Conservation (phyloP, 129 eudicot species). For the Flaveria trinervia region DNA sequence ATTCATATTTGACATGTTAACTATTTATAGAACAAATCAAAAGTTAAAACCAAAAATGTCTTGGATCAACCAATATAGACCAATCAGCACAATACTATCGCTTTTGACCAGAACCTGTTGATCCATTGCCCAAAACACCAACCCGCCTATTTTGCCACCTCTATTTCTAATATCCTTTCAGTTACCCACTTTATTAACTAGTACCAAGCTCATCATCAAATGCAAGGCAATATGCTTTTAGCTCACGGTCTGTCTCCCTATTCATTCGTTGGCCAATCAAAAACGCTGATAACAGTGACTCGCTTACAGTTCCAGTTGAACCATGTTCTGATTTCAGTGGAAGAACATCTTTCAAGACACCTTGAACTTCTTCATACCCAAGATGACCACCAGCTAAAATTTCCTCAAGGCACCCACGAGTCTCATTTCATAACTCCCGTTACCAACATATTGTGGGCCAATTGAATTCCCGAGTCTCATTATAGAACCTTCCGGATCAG, state of each 20-base stretch:
- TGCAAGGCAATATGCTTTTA: slow-evolving; percentile 96
- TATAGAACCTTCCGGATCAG: slow-evolving; percentile 97
- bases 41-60: background rate
- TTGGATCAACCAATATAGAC: background rate
- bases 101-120: background rate
- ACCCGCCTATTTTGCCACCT: slow-evolving; percentile 11
- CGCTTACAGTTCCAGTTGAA: slow-evolving; percentile 51
- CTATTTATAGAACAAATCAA: background rate
- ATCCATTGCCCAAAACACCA: slow-evolving; percentile 7
- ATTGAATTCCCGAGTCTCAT: slow-evolving; percentile 84
- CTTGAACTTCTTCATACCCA: slow-evolving; percentile 98
- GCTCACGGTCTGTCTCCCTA: slow-evolving; percentile 96
- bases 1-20: background rate
- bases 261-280: slow-evolving; percentile 98
- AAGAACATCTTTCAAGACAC: slow-evolving; percentile 87
- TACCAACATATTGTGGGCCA: slow-evolving; percentile 89
- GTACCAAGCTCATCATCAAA: slow-evolving; percentile 91
- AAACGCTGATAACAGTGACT: slow-evolving; percentile 89
- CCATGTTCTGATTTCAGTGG: slow-evolving; percentile 53
- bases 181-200: slow-evolving; percentile 35
- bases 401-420: slow-evolving; percentile 96
- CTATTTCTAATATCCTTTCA: slow-evolving; percentile 18
- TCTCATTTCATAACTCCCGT: slow-evolving; percentile 89
- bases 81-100: background rate
- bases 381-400: slow-evolving; percentile 97